phyloP scores from a whole-genome alignment of 768 basidiomycete species.

The Xanthoconium stramineum region DNA sequence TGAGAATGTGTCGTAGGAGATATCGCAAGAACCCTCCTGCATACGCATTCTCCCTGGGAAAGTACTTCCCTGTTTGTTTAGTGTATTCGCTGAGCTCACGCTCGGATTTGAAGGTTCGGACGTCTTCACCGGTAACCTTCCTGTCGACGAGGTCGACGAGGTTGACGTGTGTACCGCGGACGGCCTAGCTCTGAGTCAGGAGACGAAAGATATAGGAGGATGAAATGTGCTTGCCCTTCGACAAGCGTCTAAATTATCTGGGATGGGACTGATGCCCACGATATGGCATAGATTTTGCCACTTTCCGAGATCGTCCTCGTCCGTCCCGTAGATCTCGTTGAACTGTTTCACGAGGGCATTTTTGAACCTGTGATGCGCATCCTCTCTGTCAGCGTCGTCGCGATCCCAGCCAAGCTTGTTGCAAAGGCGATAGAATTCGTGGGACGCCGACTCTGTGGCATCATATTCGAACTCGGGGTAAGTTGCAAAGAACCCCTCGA shows the following conservation, averaged over 20 bases:
- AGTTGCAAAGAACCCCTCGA: background rate
- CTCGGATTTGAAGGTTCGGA: conserved; percentile 8
- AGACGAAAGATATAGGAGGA: no score
- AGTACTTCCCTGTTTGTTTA: conserved; percentile 1
- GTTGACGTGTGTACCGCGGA: background rate
- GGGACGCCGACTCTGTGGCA: conserved; percentile 4
- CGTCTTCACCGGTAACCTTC: background rate
- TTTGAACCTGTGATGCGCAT: conserved; percentile 4
- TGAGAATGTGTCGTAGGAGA: conserved; percentile 16
- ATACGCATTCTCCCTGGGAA: conserved; percentile 11
- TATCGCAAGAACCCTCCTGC: conserved; percentile 16
- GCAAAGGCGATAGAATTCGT: conserved; percentile 19
- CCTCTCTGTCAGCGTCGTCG: background rate
- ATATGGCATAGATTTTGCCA: conserved; percentile 14
- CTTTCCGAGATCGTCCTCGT: background rate
- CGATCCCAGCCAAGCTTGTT: conserved; percentile 7
- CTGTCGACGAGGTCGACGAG: conserved; percentile 20
- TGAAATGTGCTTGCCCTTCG: conserved; percentile 7
- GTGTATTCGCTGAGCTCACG: conserved; percentile 12
- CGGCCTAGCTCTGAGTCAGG: background rate
- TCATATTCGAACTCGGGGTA: conserved; percentile 7
- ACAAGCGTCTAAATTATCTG: conserved; percentile 4
- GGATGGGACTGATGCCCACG: conserved; percentile 3
- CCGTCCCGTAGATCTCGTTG: conserved; percentile 12
- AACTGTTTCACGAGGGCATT: conserved; percentile 14